These are phyloP conservation scores for Russula sp. DNA, from an alignment of 768 basidiomycete species.

Conservation along the genomic window DNA sequence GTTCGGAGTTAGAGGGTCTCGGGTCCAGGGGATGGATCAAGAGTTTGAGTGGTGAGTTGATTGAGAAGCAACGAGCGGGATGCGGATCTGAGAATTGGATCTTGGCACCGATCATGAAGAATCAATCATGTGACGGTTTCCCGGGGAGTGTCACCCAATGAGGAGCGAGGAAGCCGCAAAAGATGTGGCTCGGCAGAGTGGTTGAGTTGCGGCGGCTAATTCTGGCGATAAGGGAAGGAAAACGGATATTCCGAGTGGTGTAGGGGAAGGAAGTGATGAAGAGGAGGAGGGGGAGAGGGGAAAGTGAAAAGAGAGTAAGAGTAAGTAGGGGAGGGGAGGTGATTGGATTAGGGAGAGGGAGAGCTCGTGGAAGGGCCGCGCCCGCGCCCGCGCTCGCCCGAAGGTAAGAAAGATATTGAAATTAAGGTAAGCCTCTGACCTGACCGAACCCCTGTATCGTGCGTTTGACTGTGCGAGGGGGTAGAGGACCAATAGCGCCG, in stretches of 20 bases:
- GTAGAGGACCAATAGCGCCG: constrained; percentile 10
- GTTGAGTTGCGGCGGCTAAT: not conserved
- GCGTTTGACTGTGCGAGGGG: not conserved
- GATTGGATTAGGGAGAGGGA: not conserved
- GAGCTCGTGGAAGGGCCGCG: not conserved
- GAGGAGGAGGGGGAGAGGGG: not conserved
- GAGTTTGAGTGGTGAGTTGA: constrained; percentile 1
- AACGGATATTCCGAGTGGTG: not conserved
- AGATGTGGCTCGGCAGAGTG: not conserved
- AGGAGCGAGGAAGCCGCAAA: not conserved
- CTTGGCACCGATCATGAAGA: constrained; percentile 23
- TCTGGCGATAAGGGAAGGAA: constrained; percentile 1
- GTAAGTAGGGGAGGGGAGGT: not conserved
- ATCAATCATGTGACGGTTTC: constrained; percentile 24
- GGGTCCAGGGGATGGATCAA: not conserved
- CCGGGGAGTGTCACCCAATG: constrained; percentile 22
- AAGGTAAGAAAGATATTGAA: constrained; percentile 14
- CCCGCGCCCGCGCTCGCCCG: constrained; percentile 8
- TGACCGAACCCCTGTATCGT: constrained; percentile 20
- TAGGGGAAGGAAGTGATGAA: not conserved
- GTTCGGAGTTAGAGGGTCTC: not conserved
- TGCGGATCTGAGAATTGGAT: constrained; percentile 18
- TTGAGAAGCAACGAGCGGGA: constrained; percentile 10
- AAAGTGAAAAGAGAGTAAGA: not conserved
- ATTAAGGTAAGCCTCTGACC: constrained; percentile 14